Evolutionary conservation across 257 asterid species (phyloP).

Genomic region (Gynochthodes officinalis): DNA sequence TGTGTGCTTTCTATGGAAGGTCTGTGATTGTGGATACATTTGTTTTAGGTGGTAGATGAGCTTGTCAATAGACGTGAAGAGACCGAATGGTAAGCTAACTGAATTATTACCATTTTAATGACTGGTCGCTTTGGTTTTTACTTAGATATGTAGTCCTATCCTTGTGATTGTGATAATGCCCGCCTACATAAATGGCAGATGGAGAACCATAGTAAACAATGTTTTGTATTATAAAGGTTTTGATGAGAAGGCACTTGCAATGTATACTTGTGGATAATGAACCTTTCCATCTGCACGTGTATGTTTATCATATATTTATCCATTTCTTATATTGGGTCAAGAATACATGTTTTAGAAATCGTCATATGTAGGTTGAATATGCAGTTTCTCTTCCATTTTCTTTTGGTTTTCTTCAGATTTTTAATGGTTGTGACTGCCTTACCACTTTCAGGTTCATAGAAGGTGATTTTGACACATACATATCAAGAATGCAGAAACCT

Average conservation of each 20-base stretch:
- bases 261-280: not conserved
- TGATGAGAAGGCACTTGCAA: not conserved
- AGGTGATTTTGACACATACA: conserved; percentile 81
- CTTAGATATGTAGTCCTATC: not conserved
- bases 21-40: conserved; percentile 25
- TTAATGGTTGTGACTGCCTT: not conserved
- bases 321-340: not conserved
- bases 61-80: conserved; percentile 76
- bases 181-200: not conserved
- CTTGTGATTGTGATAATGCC: not conserved
- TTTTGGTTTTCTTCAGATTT: not conserved
- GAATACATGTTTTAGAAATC: not conserved
- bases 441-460: conserved; percentile 74
- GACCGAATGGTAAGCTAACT: conserved; percentile 73
- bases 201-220: not conserved
- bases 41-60: conserved; percentile 77
- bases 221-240: not conserved
- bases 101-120: not conserved
- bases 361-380: not conserved
- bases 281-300: not conserved
- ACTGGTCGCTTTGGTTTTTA: not conserved
- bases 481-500: conserved; percentile 68
- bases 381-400: not conserved
- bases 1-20: not conserved
- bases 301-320: not conserved